Percentiles rank a stretch among this genome's conserved stretches.
These are phyloP conservation scores for Paratrimastix pyriformis DNA, from an alignment of 78 protist species.

Conservation along the genomic window DNA sequence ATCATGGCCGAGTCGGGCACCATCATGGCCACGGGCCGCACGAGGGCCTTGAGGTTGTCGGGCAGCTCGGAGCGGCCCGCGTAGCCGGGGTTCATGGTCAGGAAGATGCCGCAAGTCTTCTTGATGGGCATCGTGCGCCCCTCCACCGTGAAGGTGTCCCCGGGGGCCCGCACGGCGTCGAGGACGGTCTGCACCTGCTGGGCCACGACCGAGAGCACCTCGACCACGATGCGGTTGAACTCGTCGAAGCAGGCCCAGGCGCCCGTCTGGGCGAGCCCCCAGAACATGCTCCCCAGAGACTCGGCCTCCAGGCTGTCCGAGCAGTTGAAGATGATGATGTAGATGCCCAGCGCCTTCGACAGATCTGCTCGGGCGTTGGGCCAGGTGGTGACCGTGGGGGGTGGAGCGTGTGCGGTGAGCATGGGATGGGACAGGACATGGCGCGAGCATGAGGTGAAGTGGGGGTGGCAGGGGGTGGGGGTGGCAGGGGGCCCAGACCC, in stretches of 20 bases:
- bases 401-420: no score
- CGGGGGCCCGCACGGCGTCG: slow-evolving; percentile 31
- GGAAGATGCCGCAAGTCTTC: slow-evolving; percentile 58
- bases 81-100: slow-evolving; percentile 83
- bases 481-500: no score
- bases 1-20: slow-evolving; percentile 69
- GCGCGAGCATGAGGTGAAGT: no score
- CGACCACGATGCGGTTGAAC: slow-evolving; percentile 63
- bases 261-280: slow-evolving; percentile 50
- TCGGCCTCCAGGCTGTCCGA: slow-evolving; percentile 63
- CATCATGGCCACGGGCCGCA: slow-evolving; percentile 79
- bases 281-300: slow-evolving; percentile 54
- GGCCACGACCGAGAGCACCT: slow-evolving; percentile 72
- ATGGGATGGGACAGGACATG: no score
- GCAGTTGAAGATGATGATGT: slow-evolving; percentile 67
- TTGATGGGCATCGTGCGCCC: slow-evolving; percentile 48
- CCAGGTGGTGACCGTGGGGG: no score
- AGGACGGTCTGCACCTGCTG: slow-evolving; percentile 66
- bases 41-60: slow-evolving; percentile 68
- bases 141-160: slow-evolving; percentile 40
- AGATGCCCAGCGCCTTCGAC: slow-evolving; percentile 59
- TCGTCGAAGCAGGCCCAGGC: slow-evolving; percentile 36
- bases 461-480: no score
- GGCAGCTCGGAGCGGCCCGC: slow-evolving; percentile 79
- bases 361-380: no score